Evolutionary conservation across 768 basidiomycete species (phyloP).

Genomic region (Sistotremastrum suecicum): DNA sequence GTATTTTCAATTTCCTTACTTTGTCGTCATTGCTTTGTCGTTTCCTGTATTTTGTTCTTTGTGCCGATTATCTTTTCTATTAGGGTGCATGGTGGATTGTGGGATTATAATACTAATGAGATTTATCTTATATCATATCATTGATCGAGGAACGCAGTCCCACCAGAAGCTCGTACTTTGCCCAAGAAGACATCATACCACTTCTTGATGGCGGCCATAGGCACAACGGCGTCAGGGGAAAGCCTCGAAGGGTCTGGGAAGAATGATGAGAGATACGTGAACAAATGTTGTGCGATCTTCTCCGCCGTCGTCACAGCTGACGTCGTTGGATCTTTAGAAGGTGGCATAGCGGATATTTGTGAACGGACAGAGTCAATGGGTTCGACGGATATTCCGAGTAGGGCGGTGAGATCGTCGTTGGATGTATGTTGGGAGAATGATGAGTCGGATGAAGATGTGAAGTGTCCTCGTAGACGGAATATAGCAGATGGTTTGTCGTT

Average conservation of each 20-base stretch:
- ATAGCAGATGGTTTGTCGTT: conserved; percentile 86
- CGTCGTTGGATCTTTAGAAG: conserved; percentile 12
- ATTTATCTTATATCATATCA: no score
- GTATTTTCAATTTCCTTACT: no score
- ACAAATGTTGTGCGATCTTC: conserved; percentile 55
- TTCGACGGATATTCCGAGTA: conserved; percentile 72
- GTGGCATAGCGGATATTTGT: conserved; percentile 38
- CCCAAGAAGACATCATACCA: conserved; percentile 59
- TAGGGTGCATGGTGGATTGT: no score
- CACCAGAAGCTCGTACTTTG: conserved; percentile 40
- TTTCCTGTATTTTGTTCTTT: no score
- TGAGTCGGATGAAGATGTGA: conserved; percentile 22
- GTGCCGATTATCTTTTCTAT: no score
- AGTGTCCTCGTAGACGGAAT: conserved; percentile 64
- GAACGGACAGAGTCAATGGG: conserved; percentile 47
- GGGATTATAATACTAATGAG: no score
- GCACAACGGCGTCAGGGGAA: conserved; percentile 38
- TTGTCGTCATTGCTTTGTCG: no score
- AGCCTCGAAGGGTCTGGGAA: conserved; percentile 8
- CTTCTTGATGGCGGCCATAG: conserved; percentile 45
- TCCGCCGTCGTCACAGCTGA: conserved; percentile 43
- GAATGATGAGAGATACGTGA: conserved; percentile 66
- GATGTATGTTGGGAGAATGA: conserved; percentile 18
- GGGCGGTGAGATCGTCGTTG: conserved; percentile 41
- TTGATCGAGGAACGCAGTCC: conserved; percentile 46